These are phyloP conservation scores for Pezicula rhizophila DNA, from an alignment of 2,329 filamentous ascomycete genomes.

Conservation along the genomic window DNA sequence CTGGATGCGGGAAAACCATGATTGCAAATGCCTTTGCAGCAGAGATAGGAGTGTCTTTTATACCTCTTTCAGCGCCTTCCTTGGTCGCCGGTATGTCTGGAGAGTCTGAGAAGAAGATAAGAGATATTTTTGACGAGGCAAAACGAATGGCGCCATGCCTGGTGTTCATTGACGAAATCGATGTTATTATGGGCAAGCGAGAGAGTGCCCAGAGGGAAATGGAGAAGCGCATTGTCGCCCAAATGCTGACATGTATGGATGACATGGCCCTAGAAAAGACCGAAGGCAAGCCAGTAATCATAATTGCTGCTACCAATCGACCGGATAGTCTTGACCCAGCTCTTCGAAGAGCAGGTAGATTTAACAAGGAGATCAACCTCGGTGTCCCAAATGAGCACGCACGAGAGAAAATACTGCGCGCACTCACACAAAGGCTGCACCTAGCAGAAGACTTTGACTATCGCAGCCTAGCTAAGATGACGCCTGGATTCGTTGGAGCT, in stretches of 20 bases:
- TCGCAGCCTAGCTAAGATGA: constrained; percentile 67
- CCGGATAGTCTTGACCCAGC: constrained; percentile 81
- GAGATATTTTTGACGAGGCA: constrained; percentile 83
- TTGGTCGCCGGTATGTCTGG: constrained; percentile 84
- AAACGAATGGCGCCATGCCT: constrained; percentile 80
- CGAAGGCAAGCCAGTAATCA: constrained; percentile 74
- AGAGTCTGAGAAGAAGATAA: constrained; percentile 80
- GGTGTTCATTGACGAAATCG: constrained; percentile 87
- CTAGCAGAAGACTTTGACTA: constrained; percentile 70
- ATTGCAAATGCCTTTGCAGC: constrained; percentile 76
- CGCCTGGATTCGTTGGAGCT: constrained; percentile 87
- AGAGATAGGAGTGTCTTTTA: constrained; percentile 68
- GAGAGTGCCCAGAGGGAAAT: constrained; percentile 81
- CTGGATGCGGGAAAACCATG: constrained; percentile 82
- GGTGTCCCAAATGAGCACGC: constrained; percentile 76
- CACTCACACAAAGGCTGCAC: constrained; percentile 60
- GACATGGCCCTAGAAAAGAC: constrained; percentile 67
- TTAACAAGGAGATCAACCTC: constrained; percentile 80
- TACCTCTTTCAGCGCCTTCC: constrained; percentile 75
- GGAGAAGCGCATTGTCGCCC: constrained; percentile 79
- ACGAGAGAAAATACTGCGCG: constrained; percentile 70
- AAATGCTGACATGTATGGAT: constrained; percentile 83
- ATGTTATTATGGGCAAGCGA: constrained; percentile 81
- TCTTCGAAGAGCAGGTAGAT: constrained; percentile 66
- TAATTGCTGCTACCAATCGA: constrained; percentile 85